Evolutionary conservation across 768 basidiomycete species (phyloP).

Genomic region (Macrolepiota albuminosa): DNA sequence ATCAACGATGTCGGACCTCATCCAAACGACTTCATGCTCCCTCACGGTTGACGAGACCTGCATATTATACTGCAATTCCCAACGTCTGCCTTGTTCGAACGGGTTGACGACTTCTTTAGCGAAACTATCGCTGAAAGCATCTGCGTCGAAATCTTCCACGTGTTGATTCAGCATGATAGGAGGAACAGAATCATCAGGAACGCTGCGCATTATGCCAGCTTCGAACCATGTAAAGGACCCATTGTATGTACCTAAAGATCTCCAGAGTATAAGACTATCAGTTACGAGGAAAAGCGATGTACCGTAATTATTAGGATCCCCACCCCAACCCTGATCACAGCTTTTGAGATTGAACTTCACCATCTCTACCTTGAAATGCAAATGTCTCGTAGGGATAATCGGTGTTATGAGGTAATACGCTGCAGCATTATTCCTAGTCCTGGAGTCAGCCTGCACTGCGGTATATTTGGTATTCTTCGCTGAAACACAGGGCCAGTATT

Average conservation of each 20-base stretch:
- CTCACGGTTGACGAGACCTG: constrained; percentile 16
- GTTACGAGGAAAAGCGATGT: not conserved
- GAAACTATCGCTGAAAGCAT: not conserved
- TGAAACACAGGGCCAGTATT: constrained; percentile 23
- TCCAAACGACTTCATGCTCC: constrained; percentile 23
- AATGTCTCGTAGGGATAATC: constrained; percentile 7
- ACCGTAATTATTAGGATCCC: constrained; percentile 18
- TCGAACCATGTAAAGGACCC: constrained; percentile 31
- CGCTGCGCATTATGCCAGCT: constrained; percentile 22
- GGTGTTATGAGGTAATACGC: constrained; percentile 19
- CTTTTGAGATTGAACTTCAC: constrained; percentile 16
- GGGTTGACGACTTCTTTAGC: constrained; percentile 13
- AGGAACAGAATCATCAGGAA: not conserved
- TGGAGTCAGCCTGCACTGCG: constrained; percentile 5
- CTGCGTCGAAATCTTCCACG: constrained; percentile 2
- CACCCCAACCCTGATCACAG: constrained; percentile 30
- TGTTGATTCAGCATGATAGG: not conserved
- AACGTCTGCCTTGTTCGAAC: constrained; percentile 10
- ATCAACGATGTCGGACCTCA: constrained; percentile 4
- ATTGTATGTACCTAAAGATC: constrained; percentile 21
- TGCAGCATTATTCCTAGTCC: constrained; percentile 6
- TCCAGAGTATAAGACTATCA: not conserved
- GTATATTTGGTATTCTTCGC: not conserved
- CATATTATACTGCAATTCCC: constrained; percentile 25
- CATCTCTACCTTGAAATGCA: constrained; percentile 15